Base-by-base conservation (phyloP, 805 yeast species). In the Candida endomychidarum region DNA sequence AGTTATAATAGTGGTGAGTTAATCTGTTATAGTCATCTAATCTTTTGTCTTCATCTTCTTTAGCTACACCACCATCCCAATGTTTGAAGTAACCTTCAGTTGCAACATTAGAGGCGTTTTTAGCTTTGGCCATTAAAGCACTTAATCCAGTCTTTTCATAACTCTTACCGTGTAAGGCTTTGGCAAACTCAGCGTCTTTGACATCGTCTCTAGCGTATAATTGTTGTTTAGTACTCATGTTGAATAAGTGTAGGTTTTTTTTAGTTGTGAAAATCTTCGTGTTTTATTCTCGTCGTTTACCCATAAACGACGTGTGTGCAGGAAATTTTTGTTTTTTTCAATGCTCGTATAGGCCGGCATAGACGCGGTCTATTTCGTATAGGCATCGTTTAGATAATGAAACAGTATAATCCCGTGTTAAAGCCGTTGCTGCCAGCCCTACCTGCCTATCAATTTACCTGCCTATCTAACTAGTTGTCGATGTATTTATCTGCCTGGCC, bases 1-100 rank as follows among this genome's bases (percentile, higher is more conserved):
- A 80, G 70, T 93, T 93, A 74, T 91, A 91, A 75, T 91, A 91
- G 61, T 93, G 95, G 63, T 86, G 90, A 40, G 99, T 93, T 54
- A 89, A 77, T 50, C 83, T 82, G 43, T 95, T 86, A 71, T 91
- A 91, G 65, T 90, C 96, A 28, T 75, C 78, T 46, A 89, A 70
- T 67, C 99, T 77, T 57, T 70, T 65, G 37, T 77, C 69, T 69
- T 89, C 85, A 58, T 93, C 84, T 46, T 76, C 80, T 43, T 76
- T 62, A 51, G 80, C 80, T 16, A 86, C 82, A 61, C 86, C 86
- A 57, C 95, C 95, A 60, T 91, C 96, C 98, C 98, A 91, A 70
- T 89, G 95, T 72, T 87, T 86, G 77, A 93, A 84, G 67, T 93
- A 91, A 43, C 93, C 96, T 49, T 80, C 83, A 50, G 80, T 81